Percentiles rank a stretch among this genome's conserved stretches.
Evolutionary conservation across 2,329 filamentous ascomycete species (phyloP).

Genomic region (Alternaria atra): DNA sequence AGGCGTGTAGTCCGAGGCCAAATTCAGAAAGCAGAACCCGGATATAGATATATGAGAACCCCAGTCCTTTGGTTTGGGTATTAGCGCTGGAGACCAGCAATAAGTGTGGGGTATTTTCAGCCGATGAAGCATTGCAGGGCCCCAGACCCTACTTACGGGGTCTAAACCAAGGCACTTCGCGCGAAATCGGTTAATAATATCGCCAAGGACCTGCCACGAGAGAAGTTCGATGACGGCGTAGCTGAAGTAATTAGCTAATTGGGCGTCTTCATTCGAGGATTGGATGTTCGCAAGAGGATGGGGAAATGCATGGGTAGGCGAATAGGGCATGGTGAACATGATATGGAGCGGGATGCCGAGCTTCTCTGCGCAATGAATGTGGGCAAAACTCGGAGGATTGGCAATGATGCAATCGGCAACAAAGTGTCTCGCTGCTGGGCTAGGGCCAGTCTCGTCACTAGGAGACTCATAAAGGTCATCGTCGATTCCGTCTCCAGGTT

Average conservation of each 20-base stretch:
- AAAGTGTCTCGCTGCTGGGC: constrained; percentile 64
- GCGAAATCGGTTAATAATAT: constrained; percentile 58
- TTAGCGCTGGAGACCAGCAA: constrained; percentile 55
- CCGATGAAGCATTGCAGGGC: constrained; percentile 47
- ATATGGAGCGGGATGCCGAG: constrained; percentile 76
- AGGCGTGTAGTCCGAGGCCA: constrained; percentile 50
- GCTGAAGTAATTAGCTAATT: constrained; percentile 54
- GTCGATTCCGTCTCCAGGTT: constrained; percentile 42
- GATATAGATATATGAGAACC: constrained; percentile 40
- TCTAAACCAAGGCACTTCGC: constrained; percentile 52
- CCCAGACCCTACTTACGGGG: constrained; percentile 48
- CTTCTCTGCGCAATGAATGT: constrained; percentile 76
- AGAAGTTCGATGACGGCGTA: constrained; percentile 59
- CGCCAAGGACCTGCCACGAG: constrained; percentile 61
- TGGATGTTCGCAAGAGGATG: constrained; percentile 61
- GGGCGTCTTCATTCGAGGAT: constrained; percentile 38
- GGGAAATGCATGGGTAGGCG: constrained; percentile 55
- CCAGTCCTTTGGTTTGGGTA: constrained; percentile 31
- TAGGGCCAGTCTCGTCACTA: background rate
- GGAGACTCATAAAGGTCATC: background rate
- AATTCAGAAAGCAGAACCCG: constrained; percentile 58
- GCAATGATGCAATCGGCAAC: constrained; percentile 82
- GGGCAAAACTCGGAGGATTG: constrained; percentile 79
- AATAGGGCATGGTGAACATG: constrained; percentile 72
- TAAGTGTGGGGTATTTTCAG: constrained; percentile 56